phyloP scores from a whole-genome alignment of 441 rosid species.

The Bocquillonia castaneifolia region DNA sequence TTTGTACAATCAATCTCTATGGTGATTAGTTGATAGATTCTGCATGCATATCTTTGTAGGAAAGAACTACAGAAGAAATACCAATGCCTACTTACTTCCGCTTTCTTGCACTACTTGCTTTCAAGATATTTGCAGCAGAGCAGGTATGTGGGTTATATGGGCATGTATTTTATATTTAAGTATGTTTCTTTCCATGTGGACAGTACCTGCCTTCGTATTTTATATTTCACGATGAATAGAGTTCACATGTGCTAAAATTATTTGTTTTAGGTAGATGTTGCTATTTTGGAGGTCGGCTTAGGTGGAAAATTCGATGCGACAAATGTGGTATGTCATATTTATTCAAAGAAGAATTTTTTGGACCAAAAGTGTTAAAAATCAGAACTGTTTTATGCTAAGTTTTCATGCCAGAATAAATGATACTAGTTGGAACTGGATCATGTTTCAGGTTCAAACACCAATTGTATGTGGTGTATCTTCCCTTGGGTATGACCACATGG shows the following conservation, averaged over 20 bases:
- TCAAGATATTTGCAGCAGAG: constrained; percentile 88
- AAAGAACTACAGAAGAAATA: constrained; percentile 57
- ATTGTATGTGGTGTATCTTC: constrained; percentile 82
- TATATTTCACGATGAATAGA: constrained; percentile 13
- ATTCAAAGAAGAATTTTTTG: constrained; percentile 12
- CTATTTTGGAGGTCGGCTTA: constrained; percentile 89
- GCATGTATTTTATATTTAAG: constrained; percentile 4
- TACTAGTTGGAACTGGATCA: constrained; percentile 21
- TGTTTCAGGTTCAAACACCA: constrained; percentile 76
- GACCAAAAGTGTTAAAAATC: neutral
- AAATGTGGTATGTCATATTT: constrained; percentile 64
- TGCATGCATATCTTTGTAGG: constrained; percentile 39
- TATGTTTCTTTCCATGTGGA: constrained; percentile 5
- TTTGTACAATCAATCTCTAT: constrained; percentile 3
- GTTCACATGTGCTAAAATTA: neutral
- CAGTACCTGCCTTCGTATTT: constrained; percentile 15
- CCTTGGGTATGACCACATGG: constrained; percentile 99
- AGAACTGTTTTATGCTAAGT: neutral
- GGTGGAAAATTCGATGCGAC: constrained; percentile 96
- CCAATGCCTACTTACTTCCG: constrained; percentile 95
- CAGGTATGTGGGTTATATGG: constrained; percentile 53
- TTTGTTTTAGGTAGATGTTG: constrained; percentile 82
- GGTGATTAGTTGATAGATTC: constrained; percentile 16
- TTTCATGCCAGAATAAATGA: constrained; percentile 19
- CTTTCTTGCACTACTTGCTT: constrained; percentile 87